Evolutionary conservation across 1,284 basidiomycete species (phyloP).

Genomic region (Cutaneotrichosporon sp.): DNA sequence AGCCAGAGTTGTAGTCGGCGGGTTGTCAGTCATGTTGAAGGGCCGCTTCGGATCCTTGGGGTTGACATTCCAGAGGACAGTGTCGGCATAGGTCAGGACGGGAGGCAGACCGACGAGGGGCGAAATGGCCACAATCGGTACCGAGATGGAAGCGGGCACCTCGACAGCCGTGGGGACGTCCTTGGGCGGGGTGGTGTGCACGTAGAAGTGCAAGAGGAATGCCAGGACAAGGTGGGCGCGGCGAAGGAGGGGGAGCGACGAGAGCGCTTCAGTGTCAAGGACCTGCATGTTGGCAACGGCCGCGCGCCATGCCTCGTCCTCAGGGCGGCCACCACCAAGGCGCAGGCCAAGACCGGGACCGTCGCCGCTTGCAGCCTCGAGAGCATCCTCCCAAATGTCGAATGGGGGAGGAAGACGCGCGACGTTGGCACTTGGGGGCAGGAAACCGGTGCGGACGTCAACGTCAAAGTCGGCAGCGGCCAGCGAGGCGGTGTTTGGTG

Average conservation of each 20-base stretch:
- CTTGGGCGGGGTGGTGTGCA: constrained; percentile 57
- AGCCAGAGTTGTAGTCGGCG: constrained; percentile 54
- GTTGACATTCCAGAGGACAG: constrained; percentile 82
- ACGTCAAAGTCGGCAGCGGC: constrained; percentile 93
- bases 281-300: constrained; percentile 64
- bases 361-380: constrained; percentile 51
- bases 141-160: constrained; percentile 64
- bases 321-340: constrained; percentile 53
- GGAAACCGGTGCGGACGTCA: constrained; percentile 83
- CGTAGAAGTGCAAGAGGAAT: constrained; percentile 83
- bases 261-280: constrained; percentile 53
- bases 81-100: constrained; percentile 86
- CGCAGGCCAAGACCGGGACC: constrained; percentile 53
- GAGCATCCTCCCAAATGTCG: constrained; percentile 63
- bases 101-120: constrained; percentile 76
- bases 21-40: constrained; percentile 54
- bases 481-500: constrained; percentile 71
- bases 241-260: constrained; percentile 59
- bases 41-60: constrained; percentile 53
- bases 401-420: constrained; percentile 58
- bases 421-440: constrained; percentile 75
- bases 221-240: constrained; percentile 79
- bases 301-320: constrained; percentile 60
- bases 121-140: constrained; percentile 75
- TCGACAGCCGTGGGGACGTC: constrained; percentile 18